These are phyloP conservation scores for Fusarium bulbicola DNA, from an alignment of 2,329 filamentous ascomycete species.

Conservation along the genomic window DNA sequence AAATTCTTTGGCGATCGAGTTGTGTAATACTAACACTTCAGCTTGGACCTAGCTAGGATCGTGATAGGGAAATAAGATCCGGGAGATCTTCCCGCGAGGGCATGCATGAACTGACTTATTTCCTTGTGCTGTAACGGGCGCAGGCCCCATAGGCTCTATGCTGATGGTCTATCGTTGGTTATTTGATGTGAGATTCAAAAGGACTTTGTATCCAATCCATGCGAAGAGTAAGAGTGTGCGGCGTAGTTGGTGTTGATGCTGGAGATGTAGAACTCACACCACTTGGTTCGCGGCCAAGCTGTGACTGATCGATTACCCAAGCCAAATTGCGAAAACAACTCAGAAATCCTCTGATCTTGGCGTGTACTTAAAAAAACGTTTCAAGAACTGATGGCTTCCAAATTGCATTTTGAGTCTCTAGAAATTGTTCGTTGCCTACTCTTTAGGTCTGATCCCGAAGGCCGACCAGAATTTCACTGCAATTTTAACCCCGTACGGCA, in stretches of 20 bases:
- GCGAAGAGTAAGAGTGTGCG: no score
- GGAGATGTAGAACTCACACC: constrained; percentile 1
- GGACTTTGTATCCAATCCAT: not conserved
- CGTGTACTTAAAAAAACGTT: no score
- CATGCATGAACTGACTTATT: constrained; percentile 19
- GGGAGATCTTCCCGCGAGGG: constrained; percentile 28
- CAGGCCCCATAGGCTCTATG: constrained; percentile 3
- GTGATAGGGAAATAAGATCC: constrained; percentile 25
- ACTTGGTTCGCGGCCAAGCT: not conserved
- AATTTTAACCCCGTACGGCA: not conserved
- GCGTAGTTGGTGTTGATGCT: not conserved
- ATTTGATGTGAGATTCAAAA: not conserved
- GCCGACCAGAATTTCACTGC: not conserved
- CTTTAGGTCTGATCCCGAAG: not conserved
- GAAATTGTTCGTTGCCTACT: not conserved
- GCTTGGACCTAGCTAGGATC: not conserved
- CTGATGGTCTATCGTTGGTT: not conserved
- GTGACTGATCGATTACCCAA: not conserved
- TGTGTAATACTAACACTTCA: constrained; percentile 19
- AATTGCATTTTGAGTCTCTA: fast-evolving
- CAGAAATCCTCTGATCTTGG: no score
- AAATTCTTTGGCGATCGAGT: constrained; percentile 27
- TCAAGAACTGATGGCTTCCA: no score
- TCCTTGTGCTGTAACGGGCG: not conserved
- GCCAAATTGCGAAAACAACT: fast-evolving